Evolutionary conservation across 176 grass and related monocot genomes (phyloP).

Genomic region (Juncus effusus): DNA sequence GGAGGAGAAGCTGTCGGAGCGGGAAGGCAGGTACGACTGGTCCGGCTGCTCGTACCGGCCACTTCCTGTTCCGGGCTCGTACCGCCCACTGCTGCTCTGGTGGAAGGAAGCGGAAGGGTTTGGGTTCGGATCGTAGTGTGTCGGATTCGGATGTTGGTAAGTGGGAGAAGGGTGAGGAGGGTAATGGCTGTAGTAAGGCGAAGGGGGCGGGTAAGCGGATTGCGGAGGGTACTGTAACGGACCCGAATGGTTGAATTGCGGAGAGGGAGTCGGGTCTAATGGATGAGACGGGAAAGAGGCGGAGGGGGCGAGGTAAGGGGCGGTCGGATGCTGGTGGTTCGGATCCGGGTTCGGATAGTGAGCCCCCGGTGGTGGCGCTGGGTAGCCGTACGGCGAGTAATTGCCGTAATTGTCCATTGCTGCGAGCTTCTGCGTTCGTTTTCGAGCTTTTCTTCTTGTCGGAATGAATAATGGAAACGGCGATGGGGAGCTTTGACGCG

Average conservation of each 20-base stretch:
- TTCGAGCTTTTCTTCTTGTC: too few relatives aligned
- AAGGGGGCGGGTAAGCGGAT: background rate
- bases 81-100: background rate
- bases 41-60: background rate
- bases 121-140: background rate
- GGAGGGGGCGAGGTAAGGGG: background rate
- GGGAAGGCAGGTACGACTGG: background rate
- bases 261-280: background rate
- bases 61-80: background rate
- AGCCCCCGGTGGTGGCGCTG: too few relatives aligned
- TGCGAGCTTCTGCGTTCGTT: too few relatives aligned
- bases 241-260: slow-evolving; percentile 29
- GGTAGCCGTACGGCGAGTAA: background rate
- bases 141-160: background rate
- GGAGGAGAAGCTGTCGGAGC: slow-evolving; percentile 11
- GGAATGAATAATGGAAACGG: too few relatives aligned
- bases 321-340: background rate
- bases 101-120: background rate
- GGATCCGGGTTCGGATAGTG: background rate
- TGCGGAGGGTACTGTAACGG: slow-evolving; percentile 29
- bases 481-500: too few relatives aligned
- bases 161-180: slow-evolving; percentile 4
- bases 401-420: background rate
- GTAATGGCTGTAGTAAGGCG: background rate
- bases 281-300: slow-evolving; percentile 17